phyloP scores from a whole-genome alignment of 2,329 filamentous ascomycete species.

The Mycogone perniciosa region DNA sequence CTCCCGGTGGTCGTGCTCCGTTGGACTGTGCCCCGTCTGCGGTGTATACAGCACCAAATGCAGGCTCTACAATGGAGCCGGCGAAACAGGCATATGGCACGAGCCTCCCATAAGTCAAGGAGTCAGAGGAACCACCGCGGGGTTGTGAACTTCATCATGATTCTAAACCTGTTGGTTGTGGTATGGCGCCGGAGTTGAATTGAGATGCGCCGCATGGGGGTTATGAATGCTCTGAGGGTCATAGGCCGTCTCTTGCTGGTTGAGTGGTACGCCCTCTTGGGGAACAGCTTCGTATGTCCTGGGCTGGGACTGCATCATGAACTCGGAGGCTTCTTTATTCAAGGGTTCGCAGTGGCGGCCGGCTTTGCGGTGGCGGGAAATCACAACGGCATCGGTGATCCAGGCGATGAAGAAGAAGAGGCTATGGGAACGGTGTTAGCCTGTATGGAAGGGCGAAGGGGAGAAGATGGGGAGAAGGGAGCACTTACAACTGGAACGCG shows the following conservation, averaged over 20 bases:
- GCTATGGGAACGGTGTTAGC: conserved; percentile 23
- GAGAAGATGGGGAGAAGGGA: no score
- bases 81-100: background rate
- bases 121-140: background rate
- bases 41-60: background rate
- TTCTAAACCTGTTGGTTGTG: background rate
- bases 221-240: conserved; percentile 10
- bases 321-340: conserved; percentile 3
- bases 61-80: background rate
- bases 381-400: conserved; percentile 33
- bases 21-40: background rate
- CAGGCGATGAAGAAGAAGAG: conserved; percentile 37
- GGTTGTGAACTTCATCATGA: background rate
- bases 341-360: conserved; percentile 35
- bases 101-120: background rate
- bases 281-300: conserved; percentile 13
- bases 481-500: conserved; percentile 37
- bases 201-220: background rate
- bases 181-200: background rate
- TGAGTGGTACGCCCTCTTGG: conserved; percentile 12
- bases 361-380: conserved; percentile 38
- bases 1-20: conserved; percentile 10
- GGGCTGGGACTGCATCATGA: conserved; percentile 9
- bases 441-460: rapidly evolving
- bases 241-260: conserved; percentile 14